Conservation (phyloP, 768 basidiomycete species). For the Tricholoma furcatifolium region DNA sequence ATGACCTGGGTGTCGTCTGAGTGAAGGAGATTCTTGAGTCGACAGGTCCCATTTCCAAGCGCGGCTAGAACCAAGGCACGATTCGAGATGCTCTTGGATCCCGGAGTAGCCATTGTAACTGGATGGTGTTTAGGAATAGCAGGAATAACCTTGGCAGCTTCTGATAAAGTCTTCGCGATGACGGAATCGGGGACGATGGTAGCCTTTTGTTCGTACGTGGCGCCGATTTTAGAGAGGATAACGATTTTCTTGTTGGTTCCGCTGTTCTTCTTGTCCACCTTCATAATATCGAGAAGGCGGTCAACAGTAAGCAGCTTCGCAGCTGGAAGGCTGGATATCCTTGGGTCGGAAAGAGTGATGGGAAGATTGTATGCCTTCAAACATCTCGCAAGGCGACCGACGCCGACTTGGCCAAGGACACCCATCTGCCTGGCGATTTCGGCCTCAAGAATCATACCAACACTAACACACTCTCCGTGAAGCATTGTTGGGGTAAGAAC, state of each 20-base stretch:
- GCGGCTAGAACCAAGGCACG: constrained; percentile 92
- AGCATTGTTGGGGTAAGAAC: constrained; percentile 90
- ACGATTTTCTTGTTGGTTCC: constrained; percentile 93
- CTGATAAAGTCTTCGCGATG: constrained; percentile 79
- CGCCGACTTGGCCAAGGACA: constrained; percentile 85
- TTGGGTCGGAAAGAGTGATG: constrained; percentile 73
- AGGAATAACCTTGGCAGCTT: constrained; percentile 74
- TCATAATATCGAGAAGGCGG: constrained; percentile 89
- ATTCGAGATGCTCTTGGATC: constrained; percentile 96
- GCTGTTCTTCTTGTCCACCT: constrained; percentile 96
- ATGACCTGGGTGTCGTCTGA: constrained; percentile 99
- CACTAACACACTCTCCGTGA: constrained; percentile 93
- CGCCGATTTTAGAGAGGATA: constrained; percentile 86
- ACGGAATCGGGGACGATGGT: constrained; percentile 79
- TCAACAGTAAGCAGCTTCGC: constrained; percentile 75
- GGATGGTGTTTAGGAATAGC: constrained; percentile 61
- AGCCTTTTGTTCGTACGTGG: constrained; percentile 89
- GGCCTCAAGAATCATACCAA: constrained; percentile 97
- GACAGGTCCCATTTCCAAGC: constrained; percentile 83
- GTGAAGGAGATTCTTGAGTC: constrained; percentile 87
- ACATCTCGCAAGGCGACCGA: constrained; percentile 85
- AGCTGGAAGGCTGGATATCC: constrained; percentile 69
- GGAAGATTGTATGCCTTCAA: constrained; percentile 92
- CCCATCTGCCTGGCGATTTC: constrained; percentile 90
- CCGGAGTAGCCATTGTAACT: constrained; percentile 83